Base-by-base conservation (phyloP, 2,329 filamentous ascomycete species). In the Blastomyces gilchristii region DNA sequence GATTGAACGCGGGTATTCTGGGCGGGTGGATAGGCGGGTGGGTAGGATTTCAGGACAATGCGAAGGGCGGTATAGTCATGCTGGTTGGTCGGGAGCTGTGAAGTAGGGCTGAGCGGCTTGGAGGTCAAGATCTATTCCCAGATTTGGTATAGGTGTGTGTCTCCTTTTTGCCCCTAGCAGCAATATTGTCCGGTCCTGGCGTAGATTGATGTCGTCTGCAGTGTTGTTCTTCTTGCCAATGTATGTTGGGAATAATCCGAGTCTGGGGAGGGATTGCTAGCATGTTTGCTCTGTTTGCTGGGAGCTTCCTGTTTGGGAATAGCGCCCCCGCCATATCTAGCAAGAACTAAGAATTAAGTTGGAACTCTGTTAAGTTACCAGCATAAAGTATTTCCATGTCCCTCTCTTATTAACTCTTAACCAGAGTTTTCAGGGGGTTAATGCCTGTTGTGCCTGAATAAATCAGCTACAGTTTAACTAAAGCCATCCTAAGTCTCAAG, bases 271-370 rank as follows among this genome's bases (percentile, higher is more conserved):
- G 60, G 52, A 25, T 22, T 7, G 45, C 16, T 5, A 41, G 0
- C 14, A 37, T 65, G 62, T 65, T 67, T 67, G 65, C 58, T 61
- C 59, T 65, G 65, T 67, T 67, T 67, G 65, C 57, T 57, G 34
- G 39, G 28, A 28, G 6, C 49, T 56, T 11, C 43, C 5, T 43
- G 57, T 58, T 58, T 25, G 37, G 54, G 50, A 25, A 53, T 53
- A 53, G 50, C 14, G 25, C 14, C 43, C 3, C 5, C 4, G 14
- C 16, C 2, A 1, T 45, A n/a, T 45, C 18, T 45, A 45, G 43
- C 37, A 9, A 11, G 37, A 7, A 22, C n/a, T 22, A 22, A 22
- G n/a, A 22, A 22, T 22, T 22, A 22, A 22, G n/a, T 22, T 22
- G n/a, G n/a, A 22, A 22, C n/a, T 22, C n/a, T 22, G n/a, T 22